Evolutionary conservation across 2,329 filamentous ascomycete genomes (phyloP), one percentile per base, ranked within the genome.

Genomic region (Colletotrichum godetiae): DNA sequence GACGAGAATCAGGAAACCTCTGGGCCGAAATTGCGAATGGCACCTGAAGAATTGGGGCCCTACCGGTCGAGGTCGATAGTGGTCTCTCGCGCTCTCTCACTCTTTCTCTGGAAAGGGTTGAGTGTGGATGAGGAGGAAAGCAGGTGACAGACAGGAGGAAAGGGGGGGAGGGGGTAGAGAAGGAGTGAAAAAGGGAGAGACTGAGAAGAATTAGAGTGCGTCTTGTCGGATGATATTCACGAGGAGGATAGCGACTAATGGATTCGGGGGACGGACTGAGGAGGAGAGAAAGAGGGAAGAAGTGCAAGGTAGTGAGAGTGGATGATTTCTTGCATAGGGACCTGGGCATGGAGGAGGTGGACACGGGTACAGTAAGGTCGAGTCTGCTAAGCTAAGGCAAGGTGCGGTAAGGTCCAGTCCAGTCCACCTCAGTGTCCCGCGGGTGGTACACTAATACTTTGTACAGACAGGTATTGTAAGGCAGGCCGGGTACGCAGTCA

Each of bases 301-400:
- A 57, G 31, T 61, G 68, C 79, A 76, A 80, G 79, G 63, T 68
- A 75, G 49, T 71, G 67, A 66, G 69, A 65, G 70, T 71, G 73
- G 56, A 63, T 65, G 59, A 37, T 61, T 58, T 72, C 55, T 64
- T 71, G 67, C 24, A 57, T 52, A 64, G 65, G 62, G 68, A 52
- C 68, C 33, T 42, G 52, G 52, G 52, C 63, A 42, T 65, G 74
- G 53, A 68, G 68, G 60, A 15, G 61, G 67, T 73, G 60, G 66
- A 69, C 60, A 73, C 67, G 56, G 56, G 70, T 73, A 70, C 67
- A 56, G 53, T 67, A 12, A 37, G 52, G 52, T 53, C 22, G 22
- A 19, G 42, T 49, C 42, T 49, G 42, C 42, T 49, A 49, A 22
- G 42, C 37, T 49, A 49, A n/a, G 42, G 19, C n/a, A 49, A 49